A percentile compares a stretch with the other conserved stretches of the same genome.
Evolutionary conservation across 108 stramenopile species (phyloP).

Genomic region (Discostella stelligeroides): DNA sequence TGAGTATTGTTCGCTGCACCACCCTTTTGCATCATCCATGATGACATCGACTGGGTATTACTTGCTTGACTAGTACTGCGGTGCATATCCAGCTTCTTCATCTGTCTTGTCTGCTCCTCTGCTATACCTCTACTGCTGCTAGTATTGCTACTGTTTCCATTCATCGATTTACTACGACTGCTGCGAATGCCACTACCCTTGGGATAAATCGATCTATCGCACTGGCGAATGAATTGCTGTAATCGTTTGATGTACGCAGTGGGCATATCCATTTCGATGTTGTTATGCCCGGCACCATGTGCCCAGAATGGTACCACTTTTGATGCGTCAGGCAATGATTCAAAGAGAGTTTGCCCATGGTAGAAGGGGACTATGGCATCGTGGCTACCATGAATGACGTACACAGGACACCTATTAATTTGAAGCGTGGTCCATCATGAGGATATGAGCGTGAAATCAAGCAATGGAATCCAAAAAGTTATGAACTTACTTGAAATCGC

Average conservation of each 20-base stretch:
- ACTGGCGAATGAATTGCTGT: constrained; percentile 47
- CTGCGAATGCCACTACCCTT: constrained; percentile 1
- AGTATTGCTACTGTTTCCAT: neutral
- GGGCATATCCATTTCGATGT: constrained; percentile 55
- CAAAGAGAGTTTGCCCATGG: constrained; percentile 67
- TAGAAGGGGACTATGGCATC: constrained; percentile 84
- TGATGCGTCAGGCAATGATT: constrained; percentile 55
- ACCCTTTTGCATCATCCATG: too few species aligned
- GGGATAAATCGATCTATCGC: constrained; percentile 37
- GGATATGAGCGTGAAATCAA: too few species aligned
- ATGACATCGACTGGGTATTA: too few species aligned
- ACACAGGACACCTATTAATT: constrained; percentile 62
- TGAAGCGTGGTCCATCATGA: too few species aligned
- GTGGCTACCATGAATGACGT: constrained; percentile 72
- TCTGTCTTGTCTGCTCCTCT: too few species aligned
- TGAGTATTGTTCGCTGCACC: too few species aligned
- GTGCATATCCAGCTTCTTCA: too few species aligned
- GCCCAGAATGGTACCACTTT: constrained; percentile 81
- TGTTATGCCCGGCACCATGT: constrained; percentile 69
- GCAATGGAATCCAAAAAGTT: too few species aligned
- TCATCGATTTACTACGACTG: neutral
- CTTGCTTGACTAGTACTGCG: too few species aligned
- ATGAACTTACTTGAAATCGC: constrained; percentile 45
- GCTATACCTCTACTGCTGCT: neutral
- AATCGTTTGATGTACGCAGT: constrained; percentile 50